A percentile compares a stretch with the other conserved stretches of the same genome.
These are phyloP conservation scores for Limtongia smithiae DNA, from an alignment of 805 yeast species.

Conservation along the genomic window DNA sequence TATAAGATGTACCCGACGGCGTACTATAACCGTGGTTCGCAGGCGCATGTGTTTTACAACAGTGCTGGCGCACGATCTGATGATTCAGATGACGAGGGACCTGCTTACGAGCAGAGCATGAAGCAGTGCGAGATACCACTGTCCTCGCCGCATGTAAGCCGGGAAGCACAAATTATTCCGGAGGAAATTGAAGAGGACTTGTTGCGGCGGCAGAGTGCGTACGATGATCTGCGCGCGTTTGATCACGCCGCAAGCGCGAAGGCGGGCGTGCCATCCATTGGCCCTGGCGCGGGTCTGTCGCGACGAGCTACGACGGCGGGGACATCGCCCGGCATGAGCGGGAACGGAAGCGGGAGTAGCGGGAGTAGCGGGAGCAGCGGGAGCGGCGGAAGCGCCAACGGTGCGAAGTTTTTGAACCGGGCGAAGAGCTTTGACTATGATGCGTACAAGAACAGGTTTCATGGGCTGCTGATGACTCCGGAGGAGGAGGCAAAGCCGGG, in stretches of 20 bases:
- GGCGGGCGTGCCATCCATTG: not conserved
- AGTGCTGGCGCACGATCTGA: not conserved
- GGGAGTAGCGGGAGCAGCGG: not conserved
- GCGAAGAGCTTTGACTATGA: constrained; percentile 23
- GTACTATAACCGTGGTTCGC: not conserved
- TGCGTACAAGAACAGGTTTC: constrained; percentile 23
- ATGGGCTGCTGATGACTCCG: constrained; percentile 24
- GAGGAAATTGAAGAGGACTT: constrained; percentile 15
- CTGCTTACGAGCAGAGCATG: not conserved
- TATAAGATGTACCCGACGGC: not conserved
- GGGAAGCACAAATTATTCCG: not conserved
- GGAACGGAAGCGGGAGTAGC: not conserved
- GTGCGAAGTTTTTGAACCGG: not conserved
- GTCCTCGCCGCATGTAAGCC: not conserved
- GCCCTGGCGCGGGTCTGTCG: too few species aligned
- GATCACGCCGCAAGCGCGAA: not conserved
- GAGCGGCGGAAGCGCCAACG: constrained; percentile 4
- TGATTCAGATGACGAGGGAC: not conserved
- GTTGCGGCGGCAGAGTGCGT: constrained; percentile 13
- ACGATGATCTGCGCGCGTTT: not conserved
- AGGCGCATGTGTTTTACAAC: constrained; percentile 3
- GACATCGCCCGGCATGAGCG: not conserved
- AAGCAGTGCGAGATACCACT: not conserved
- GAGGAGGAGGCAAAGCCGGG: constrained; percentile 27
- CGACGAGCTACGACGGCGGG: too few species aligned